Evolutionary conservation across 768 basidiomycete genomes (phyloP).

Genomic region (Collybia mongolica): DNA sequence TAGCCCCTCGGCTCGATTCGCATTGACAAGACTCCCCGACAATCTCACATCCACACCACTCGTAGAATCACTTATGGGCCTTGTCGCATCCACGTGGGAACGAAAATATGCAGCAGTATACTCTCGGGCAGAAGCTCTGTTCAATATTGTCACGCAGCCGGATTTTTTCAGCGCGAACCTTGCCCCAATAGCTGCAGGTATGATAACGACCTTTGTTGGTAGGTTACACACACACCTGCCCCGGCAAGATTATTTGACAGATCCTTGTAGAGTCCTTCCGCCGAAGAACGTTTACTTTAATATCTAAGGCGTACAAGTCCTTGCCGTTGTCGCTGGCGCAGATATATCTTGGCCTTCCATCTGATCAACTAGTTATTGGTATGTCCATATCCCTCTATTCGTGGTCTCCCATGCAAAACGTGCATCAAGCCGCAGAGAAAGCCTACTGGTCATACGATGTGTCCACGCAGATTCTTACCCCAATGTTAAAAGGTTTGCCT

Average conservation of each 20-base stretch:
- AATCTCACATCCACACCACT: constrained; percentile 42
- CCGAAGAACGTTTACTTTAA: constrained; percentile 47
- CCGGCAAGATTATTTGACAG: neutral
- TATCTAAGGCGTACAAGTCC: constrained; percentile 66
- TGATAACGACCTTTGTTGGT: constrained; percentile 57
- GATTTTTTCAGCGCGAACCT: constrained; percentile 48
- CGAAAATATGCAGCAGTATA: constrained; percentile 60
- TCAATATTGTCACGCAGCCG: constrained; percentile 36
- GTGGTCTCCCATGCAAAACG: neutral
- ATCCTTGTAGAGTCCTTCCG: constrained; percentile 54
- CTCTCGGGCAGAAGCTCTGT: constrained; percentile 39
- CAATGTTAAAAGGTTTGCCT: constrained; percentile 13
- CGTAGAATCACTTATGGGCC: constrained; percentile 40
- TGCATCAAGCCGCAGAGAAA: constrained; percentile 35
- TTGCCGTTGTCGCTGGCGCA: constrained; percentile 54
- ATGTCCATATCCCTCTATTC: constrained; percentile 5
- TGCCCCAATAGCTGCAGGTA: constrained; percentile 37
- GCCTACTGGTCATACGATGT: constrained; percentile 53
- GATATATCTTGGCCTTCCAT: constrained; percentile 51
- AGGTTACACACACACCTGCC: constrained; percentile 17
- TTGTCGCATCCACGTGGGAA: constrained; percentile 51
- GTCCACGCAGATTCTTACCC: constrained; percentile 43
- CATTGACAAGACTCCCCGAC: constrained; percentile 54
- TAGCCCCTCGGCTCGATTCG: constrained; percentile 62
- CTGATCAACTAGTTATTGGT: constrained; percentile 39